Percentiles rank a stretch among this genome's conserved stretches.
phyloP scores from a whole-genome alignment of 2,329 filamentous ascomycete genomes.

The Pseudocercospora musae region DNA sequence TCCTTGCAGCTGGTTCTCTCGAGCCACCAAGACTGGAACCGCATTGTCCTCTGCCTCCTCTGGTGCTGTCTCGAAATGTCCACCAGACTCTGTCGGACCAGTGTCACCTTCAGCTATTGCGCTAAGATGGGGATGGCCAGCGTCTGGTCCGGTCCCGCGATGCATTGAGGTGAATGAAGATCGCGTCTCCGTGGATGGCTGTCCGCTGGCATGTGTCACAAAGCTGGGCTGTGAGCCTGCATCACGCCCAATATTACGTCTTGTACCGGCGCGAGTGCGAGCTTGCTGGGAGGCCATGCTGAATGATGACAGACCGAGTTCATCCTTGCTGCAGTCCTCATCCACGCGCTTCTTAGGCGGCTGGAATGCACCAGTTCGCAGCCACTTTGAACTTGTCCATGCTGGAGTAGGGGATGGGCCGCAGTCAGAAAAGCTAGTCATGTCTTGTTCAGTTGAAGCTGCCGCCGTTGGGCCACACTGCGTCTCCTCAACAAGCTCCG shows the following conservation, averaged over 20 bases:
- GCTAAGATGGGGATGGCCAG: background rate
- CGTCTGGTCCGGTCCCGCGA: background rate
- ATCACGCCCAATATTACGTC: background rate
- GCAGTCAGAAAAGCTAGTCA: conserved; percentile 15
- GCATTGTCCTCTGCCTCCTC: background rate
- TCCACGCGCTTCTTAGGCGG: conserved; percentile 19
- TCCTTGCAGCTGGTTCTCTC: background rate
- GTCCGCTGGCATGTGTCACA: background rate
- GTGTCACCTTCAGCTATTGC: background rate
- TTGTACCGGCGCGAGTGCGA: background rate
- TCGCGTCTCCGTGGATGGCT: background rate
- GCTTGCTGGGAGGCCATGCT: conserved; percentile 17
- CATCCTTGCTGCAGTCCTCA: conserved; percentile 25
- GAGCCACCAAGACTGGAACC: background rate
- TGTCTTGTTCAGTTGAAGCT: conserved; percentile 1
- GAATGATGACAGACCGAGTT: conserved; percentile 22
- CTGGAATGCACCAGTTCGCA: conserved; percentile 17
- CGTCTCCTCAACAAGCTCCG: conserved; percentile 15
- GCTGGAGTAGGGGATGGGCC: conserved; percentile 25
- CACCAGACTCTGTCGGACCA: background rate
- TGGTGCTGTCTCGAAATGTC: background rate
- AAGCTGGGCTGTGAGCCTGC: background rate
- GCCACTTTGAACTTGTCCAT: conserved; percentile 26
- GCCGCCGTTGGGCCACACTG: conserved; percentile 1
- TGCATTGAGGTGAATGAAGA: background rate